Evolutionary conservation across 768 basidiomycete species (phyloP).

Genomic region (Leucocoprinus birnbaumii): DNA sequence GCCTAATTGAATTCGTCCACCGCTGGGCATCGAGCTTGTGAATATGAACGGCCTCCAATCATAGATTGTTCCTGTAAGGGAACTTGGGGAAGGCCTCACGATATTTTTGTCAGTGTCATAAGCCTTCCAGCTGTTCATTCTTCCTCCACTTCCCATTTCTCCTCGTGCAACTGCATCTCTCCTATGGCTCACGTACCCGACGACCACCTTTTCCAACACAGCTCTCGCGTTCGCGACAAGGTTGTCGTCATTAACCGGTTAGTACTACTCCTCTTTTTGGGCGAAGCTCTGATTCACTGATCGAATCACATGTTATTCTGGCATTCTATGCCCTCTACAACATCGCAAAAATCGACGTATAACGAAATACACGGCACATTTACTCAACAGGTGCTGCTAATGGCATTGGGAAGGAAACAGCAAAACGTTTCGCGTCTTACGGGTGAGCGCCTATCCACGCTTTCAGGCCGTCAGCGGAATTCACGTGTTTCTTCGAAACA

Average conservation of each 20-base stretch:
- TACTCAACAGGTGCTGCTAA: constrained; percentile 39
- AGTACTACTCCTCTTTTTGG: not conserved
- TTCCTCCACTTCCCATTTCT: not conserved
- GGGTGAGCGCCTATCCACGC: constrained; percentile 32
- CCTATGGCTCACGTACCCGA: constrained; percentile 45
- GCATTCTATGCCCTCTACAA: not conserved
- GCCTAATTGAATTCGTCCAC: too few species aligned
- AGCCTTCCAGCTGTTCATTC: too few species aligned
- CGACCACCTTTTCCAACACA: constrained; percentile 39
- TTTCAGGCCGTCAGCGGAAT: not conserved
- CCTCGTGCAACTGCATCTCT: not conserved
- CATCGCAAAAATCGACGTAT: not conserved
- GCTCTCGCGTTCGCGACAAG: constrained; percentile 38
- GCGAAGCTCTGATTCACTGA: not conserved
- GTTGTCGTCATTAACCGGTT: constrained; percentile 55
- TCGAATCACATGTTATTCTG: not conserved
- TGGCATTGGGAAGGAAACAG: constrained; percentile 53
- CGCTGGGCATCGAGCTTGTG: too few species aligned
- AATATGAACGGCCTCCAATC: not conserved
- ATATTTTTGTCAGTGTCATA: too few species aligned
- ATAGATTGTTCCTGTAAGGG: too few species aligned
- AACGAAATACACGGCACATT: not conserved
- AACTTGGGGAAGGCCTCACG: too few species aligned
- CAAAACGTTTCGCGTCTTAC: constrained; percentile 46
- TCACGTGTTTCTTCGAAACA: not conserved